Base-by-base conservation (phyloP, 352 stramenopile species). In the Globisporangium viniferum region DNA sequence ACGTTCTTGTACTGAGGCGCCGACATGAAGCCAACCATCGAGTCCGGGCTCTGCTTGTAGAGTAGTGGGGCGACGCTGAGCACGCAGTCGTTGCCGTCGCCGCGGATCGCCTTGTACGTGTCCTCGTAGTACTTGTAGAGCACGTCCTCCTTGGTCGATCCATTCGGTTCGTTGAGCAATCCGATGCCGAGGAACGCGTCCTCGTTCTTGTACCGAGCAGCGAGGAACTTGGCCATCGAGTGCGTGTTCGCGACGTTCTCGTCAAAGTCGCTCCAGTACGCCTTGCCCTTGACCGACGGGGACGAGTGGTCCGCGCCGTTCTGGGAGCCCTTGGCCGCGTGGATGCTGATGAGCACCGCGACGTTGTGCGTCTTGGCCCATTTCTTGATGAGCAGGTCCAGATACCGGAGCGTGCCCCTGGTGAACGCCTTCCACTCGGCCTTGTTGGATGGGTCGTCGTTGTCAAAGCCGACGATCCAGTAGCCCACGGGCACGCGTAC, bases 401-500 rank as follows among this genome's bases (percentile, higher is more conserved):
- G 39, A 46, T 90, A 90, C 35, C 78, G 68, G n/a, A 91, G 67
- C 0, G 71, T 77, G 3, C 74, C 75, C 18, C 71, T 73, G 2
- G 81, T 76, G 63, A 81, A 91, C 29, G 80, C 73, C 15, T 73
- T 33, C 77, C 80, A 91, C 67, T 90, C 78, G 8, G 63, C 66
- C 27, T 67, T 62, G 6, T 71, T 66, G 3, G 69, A 80, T 20
- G 73, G 70, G 46, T 90, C 82, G 66, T 90, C 59, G 57, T 87
- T n/a, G 72, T 91, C 79, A 53, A 86, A 90, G 46, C 82, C 82
- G 2, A 81, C 69, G 75, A 95, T 92, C 87, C 85, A 95, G 68
- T 90, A 93, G 18, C 87, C 87, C 3, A 95, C 74, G 0, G 87
- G 84, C 10, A 94, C 85, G 7, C 87, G 85, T n/a, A 94, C 83